phyloP scores from a whole-genome alignment of 1,284 basidiomycete genomes.

The Trichosporon ovoides region DNA sequence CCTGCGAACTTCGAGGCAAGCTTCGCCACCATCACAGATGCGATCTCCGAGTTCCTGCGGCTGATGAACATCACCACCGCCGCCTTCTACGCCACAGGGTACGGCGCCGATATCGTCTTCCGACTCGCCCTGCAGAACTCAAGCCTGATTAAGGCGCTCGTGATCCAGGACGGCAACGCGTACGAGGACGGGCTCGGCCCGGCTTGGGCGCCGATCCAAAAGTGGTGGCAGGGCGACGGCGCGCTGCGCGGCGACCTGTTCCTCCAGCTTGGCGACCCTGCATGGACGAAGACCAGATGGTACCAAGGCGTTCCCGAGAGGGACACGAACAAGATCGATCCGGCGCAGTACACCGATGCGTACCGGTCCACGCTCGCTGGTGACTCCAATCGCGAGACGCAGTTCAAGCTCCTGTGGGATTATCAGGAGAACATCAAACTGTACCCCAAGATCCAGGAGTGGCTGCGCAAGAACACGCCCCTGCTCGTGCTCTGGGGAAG shows the following conservation, averaged over 20 bases:
- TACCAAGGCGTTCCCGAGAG: slow-evolving; percentile 17
- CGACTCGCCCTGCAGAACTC: slow-evolving; percentile 51
- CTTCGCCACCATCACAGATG: slow-evolving; percentile 50
- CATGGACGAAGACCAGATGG: slow-evolving; percentile 20
- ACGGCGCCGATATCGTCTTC: slow-evolving; percentile 52
- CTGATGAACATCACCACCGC: slow-evolving; percentile 49
- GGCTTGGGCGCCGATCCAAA: slow-evolving; percentile 41
- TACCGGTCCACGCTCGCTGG: slow-evolving; percentile 51
- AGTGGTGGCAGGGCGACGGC: slow-evolving; percentile 45
- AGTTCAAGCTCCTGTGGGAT: slow-evolving; percentile 52
- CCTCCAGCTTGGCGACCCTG: slow-evolving; percentile 6
- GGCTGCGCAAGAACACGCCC: slow-evolving; percentile 50
- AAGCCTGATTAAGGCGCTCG: slow-evolving; percentile 50
- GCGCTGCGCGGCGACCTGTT: slow-evolving; percentile 6
- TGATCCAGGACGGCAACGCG: slow-evolving; percentile 55
- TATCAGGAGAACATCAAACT: slow-evolving; percentile 51
- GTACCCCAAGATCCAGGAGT: slow-evolving; percentile 54
- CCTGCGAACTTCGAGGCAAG: slow-evolving; percentile 49
- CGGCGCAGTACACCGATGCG: slow-evolving; percentile 32
- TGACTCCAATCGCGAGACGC: slow-evolving; percentile 50
- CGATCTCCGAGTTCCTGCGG: slow-evolving; percentile 51
- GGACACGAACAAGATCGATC: slow-evolving; percentile 15
- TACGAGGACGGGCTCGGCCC: slow-evolving; percentile 52
- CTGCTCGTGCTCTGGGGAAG: slow-evolving; percentile 55
- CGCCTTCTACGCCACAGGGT: slow-evolving; percentile 54